Evolutionary conservation across 257 asterid species (phyloP), one percentile per base, ranked within the genome.

Genomic region (Nemophila menziesii): DNA sequence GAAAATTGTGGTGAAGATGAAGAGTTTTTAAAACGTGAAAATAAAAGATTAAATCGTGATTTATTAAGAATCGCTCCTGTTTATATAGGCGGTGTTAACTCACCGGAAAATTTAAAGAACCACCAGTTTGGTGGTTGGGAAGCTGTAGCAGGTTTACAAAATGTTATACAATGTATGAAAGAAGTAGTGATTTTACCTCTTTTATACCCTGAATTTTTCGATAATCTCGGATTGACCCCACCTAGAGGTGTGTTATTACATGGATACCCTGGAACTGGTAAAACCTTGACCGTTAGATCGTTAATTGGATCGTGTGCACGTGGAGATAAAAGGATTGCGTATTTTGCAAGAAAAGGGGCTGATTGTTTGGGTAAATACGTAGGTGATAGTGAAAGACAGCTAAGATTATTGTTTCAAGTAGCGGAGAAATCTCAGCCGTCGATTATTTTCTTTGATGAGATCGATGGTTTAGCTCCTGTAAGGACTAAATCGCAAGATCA

Each of bases 351-450:
- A 39, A 90, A 90, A 73, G 99, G 99, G 51, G 99, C 99, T 38
- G 99, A 90, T 57, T 90, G 99, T 69, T 86, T 90, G 44, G 99
- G 99, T 11, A 90, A 90, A 64, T 90, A 90, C 69, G 99, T 90
- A 38, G 99, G 99, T 46, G 99, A 90, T 61, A 89, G 96, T 60
- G 99, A 90, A 75, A 93, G 96, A 46, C 96, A 90, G 72, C 72
- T 90, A 7, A 73, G 96, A 60, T 96, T 90, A 67, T 56, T 90
- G 45, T 90, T 90, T 62, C 96, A 90, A 62, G 99, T 77, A 45
- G 99, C 99, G 4, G 99, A 90, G 72, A 90, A 79, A 71, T 81
- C 94, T 65, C 99, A 90, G 56, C 99, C 99, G 38, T 90, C 99
- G 57, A 86, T 90, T 49, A 90, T 90, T 48, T 80, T 90, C 79